Conservation (phyloP, 108 stramenopile genomes). For the Thalassiosira profunda region DNA sequence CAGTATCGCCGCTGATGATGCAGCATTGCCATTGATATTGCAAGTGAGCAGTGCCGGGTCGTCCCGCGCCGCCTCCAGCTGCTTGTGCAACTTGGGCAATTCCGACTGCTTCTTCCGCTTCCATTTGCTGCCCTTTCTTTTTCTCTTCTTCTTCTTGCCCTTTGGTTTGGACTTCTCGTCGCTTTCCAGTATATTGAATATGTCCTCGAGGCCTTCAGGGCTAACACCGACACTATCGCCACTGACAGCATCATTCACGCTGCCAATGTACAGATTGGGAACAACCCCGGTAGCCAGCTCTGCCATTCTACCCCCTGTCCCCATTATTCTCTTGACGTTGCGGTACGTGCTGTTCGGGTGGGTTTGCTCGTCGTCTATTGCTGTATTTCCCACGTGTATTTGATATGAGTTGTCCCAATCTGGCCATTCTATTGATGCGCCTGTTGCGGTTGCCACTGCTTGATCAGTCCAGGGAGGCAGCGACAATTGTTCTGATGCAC, state of each 20-base stretch:
- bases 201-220: not conserved
- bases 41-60: slow-evolving; percentile 62
- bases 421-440: not conserved
- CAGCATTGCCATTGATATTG: slow-evolving; percentile 1
- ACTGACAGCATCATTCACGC: not conserved
- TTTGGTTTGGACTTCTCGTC: slow-evolving; percentile 1
- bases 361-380: slow-evolving; percentile 47
- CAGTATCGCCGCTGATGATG: slow-evolving; percentile 22
- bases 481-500: not conserved
- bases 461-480: not conserved
- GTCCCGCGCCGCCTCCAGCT: slow-evolving; percentile 63
- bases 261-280: slow-evolving; percentile 58
- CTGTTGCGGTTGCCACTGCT: not conserved
- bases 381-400: slow-evolving; percentile 58
- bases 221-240: too few relatives aligned
- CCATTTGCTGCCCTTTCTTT: slow-evolving; percentile 32
- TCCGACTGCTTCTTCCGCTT: slow-evolving; percentile 46
- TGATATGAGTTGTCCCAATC: not conserved
- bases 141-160: slow-evolving; percentile 1
- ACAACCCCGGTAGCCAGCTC: slow-evolving; percentile 61
- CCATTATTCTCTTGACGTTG: slow-evolving; percentile 87
- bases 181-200: slow-evolving; percentile 1
- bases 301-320: slow-evolving; percentile 66
- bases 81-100: slow-evolving; percentile 47
- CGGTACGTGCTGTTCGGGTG: slow-evolving; percentile 58